phyloP scores from a whole-genome alignment of 192 early-diverging fungal genomes.

The Lobosporangium transversale region DNA sequence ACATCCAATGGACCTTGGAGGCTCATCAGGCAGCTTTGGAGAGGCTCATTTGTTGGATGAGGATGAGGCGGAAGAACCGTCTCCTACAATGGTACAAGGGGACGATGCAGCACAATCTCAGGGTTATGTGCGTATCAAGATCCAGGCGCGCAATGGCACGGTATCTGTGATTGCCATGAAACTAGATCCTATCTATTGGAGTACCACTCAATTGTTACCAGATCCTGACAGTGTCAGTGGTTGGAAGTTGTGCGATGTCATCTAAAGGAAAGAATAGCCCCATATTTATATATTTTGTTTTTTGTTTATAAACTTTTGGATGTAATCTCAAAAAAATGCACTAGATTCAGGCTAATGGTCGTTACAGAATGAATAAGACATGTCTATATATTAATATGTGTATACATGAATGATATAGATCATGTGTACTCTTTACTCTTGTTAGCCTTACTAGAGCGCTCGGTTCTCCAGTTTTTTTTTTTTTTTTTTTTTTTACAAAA shows the following conservation, averaged over 20 bases:
- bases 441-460: too few relatives aligned
- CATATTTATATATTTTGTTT: too few relatives aligned
- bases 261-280: constrained; percentile 24
- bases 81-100: constrained; percentile 4
- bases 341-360: too few relatives aligned
- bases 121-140: constrained; percentile 70
- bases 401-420: too few relatives aligned
- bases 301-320: too few relatives aligned
- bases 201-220: constrained; percentile 71
- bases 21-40: background rate
- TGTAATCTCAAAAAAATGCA: too few relatives aligned
- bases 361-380: too few relatives aligned
- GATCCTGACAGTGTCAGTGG: constrained; percentile 54
- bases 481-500: too few relatives aligned
- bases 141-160: constrained; percentile 61
- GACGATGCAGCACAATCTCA: constrained; percentile 63
- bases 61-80: background rate
- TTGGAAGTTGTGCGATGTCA: constrained; percentile 35
- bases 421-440: too few relatives aligned
- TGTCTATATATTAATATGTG: too few relatives aligned
- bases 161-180: constrained; percentile 78
- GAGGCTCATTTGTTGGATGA: background rate
- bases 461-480: too few relatives aligned
- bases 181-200: constrained; percentile 82
- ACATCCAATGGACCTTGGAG: constrained; percentile 4